Evolutionary conservation across 176 grass and related monocot species (phyloP), one percentile per base, ranked within the genome.

Genomic region (Juncus inflexus): DNA sequence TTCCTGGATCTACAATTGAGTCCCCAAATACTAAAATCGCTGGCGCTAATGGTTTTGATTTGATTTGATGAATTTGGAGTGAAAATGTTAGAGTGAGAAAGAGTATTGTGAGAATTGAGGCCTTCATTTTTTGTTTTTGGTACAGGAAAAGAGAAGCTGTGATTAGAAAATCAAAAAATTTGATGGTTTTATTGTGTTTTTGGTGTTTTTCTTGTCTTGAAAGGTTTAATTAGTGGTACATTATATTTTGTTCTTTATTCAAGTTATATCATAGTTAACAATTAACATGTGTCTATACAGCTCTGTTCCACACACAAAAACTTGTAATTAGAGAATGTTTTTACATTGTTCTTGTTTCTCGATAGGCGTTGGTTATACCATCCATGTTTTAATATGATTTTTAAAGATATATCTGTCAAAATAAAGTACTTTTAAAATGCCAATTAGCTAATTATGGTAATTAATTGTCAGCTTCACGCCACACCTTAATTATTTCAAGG

Each of bases 1-100:
- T 95, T 52, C 90, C 90, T 19, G 90, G 36, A 69, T 95, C 90
- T 58, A 89, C 90, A 56, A 80, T 77, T 1, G 90, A 89, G 74
- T 95, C 90, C 3, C 90, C 90, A 61, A 89, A 89, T 59, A 81
- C 56, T 16, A 86, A 55, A 37, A 95, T 14, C n/a, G 85, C 85
- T 16, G 90, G 90, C 4, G 73, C 37, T 45, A 54, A 63, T 57
- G 67, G 39, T 12, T 13, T 42, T 55, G 54, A 52, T 28, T 12
- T n/a, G 52, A 58, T 58, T 43, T 71, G 67, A 42, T 59, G 53
- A 71, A 45, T 40, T 35, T 71, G 67, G 28, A 57, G 67, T 52
- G 57, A 28, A 28, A 59, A 35, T 12, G 19, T 28, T 28, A 71
- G 12, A 42, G 42, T 3, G 53, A 71, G 54, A 55, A 37, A 71